Base-by-base conservation (phyloP, 176 grass and related monocot genomes). In the Cenchrus americanus region DNA sequence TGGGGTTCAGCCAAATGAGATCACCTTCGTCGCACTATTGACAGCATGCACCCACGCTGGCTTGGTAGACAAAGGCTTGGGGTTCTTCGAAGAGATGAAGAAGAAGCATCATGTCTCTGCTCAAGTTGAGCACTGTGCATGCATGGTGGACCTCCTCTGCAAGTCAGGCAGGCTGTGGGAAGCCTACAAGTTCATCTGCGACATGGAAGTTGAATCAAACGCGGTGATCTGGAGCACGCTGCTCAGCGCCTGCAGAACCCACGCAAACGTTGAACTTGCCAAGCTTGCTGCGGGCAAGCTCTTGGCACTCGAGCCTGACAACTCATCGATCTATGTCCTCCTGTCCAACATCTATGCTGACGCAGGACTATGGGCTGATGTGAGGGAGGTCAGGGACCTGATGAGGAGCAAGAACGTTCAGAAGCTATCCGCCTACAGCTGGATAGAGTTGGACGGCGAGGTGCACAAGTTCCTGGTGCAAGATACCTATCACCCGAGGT, bases 81-180 rank as follows among this genome's bases (percentile, higher is more conserved):
- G 17, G 7, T 80, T 90, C 41, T 97, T 94, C 43, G 41, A 91
- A 65, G 83, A 86, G 47, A 94, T 97, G 87, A 87, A 77, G 58
- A 40, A 4, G 47, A 52, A 87, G 7, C 44, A 94, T 54, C 14
- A 46, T 30, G 22, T 92, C 76, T 51, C 23, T 49, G 90, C 92
- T 70, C 91, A 94, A 88, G 86, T 92, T n/a, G 94, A 97, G 79
- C 94, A 97, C 24, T 94, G 86, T n/a, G 87, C 94, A 11, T 94
- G 86, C 76, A 75, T 94, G 41, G 90, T 89, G 15, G 94, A 94
- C 66, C 94, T 97, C 53, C 82, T 92, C 23, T 97, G 94, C 76
- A 92, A 91, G 77, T 88, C 90, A 1, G 92, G 92, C 9, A 83
- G 75, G 24, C 75, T 91, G 75, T 73, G 88, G 75, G 86, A 94